Conservation (phyloP, 2,329 filamentous ascomycete species). For the Cordyceps tenuipes region DNA sequence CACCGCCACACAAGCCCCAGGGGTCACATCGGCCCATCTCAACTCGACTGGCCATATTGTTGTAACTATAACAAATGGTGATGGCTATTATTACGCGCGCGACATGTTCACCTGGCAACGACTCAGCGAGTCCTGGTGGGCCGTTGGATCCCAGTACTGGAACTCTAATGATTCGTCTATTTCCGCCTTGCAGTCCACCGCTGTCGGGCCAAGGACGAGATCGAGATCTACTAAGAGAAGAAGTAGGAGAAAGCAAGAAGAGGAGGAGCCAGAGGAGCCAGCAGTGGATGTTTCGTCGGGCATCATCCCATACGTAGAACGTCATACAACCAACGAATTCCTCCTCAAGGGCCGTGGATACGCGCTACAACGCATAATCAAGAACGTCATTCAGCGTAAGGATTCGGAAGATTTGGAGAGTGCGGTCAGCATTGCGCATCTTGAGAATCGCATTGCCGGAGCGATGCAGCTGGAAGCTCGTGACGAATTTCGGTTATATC, state of each 20-base stretch:
- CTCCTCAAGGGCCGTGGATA: constrained; percentile 87
- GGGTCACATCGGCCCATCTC: constrained; percentile 82
- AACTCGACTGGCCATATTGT: constrained; percentile 82
- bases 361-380: constrained; percentile 84
- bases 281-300: constrained; percentile 67
- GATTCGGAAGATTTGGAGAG: constrained; percentile 90
- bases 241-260: constrained; percentile 27
- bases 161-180: constrained; percentile 92
- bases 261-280: constrained; percentile 30
- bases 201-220: constrained; percentile 48
- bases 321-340: constrained; percentile 89
- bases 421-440: constrained; percentile 82
- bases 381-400: constrained; percentile 76
- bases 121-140: constrained; percentile 97
- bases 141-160: constrained; percentile 96
- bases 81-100: constrained; percentile 84
- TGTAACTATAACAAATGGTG: constrained; percentile 87
- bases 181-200: constrained; percentile 66
- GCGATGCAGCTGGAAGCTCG: constrained; percentile 75
- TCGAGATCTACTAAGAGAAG: background rate
- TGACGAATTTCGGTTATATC: constrained; percentile 87
- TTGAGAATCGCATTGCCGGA: constrained; percentile 90
- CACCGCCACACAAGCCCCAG: constrained; percentile 65
- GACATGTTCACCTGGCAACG: constrained; percentile 88
- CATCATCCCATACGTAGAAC: constrained; percentile 86